phyloP scores from a whole-genome alignment of 352 stramenopile species.

The Pythium coloratum region DNA sequence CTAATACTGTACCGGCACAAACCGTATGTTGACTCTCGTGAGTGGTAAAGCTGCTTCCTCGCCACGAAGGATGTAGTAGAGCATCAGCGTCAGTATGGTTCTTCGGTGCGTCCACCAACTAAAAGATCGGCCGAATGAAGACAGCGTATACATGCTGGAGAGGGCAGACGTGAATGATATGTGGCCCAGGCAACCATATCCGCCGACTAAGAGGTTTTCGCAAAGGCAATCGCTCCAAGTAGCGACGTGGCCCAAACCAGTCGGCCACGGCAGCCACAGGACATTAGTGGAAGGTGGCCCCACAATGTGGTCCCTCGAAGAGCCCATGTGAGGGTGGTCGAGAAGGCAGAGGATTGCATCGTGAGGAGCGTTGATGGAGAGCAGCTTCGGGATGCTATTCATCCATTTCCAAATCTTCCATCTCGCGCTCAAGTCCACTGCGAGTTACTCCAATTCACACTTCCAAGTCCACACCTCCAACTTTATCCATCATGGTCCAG shows the following conservation, averaged over 20 bases:
- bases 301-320: not conserved
- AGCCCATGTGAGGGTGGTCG: too few species aligned
- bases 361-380: too few species aligned
- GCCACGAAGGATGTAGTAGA: too few species aligned
- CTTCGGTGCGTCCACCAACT: too few species aligned
- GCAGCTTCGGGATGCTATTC: too few species aligned
- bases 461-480: not conserved
- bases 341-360: too few species aligned
- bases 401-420: not conserved
- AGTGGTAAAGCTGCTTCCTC: too few species aligned
- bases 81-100: too few species aligned
- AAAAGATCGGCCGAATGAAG: not conserved
- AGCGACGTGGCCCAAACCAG: not conserved
- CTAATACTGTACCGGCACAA: too few species aligned
- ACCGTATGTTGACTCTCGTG: too few species aligned
- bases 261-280: not conserved
- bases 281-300: too few species aligned
- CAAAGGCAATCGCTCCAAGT: not conserved
- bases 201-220: too few species aligned
- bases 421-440: not conserved
- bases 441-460: not conserved
- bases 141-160: conserved; percentile 27
- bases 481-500: not conserved
- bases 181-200: not conserved
- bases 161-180: not conserved